Evolutionary conservation across 495 filamentous ascomycete species (phyloP), one percentile per base, ranked within the genome.

Genomic region (Penicilliopsis zonata): DNA sequence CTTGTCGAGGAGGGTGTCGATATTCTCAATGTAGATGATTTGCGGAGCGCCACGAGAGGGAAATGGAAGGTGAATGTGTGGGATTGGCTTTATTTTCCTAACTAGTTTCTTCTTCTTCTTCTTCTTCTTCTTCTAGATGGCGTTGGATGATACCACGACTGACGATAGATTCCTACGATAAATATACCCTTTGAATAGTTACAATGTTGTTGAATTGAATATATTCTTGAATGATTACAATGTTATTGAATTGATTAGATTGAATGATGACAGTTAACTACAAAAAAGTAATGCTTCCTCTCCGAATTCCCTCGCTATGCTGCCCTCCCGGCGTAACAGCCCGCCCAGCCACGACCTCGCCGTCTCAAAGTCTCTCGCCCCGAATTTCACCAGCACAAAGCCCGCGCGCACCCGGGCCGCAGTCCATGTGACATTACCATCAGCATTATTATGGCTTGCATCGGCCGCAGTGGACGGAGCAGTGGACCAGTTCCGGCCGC

Each of bases 371-470:
- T 69, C 68, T 38, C 47, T 53, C 1, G 76, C 77, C 3, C 69
- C 70, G 49, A 95, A 90, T 59, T 95, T 98, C 15, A 95, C 78
- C 13, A 95, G 65, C 6, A 87, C 76, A 42, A 84, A 93, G 1
- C 84, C 85, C 6, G 56, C 61, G 5, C 87, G 69, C 17, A 93
- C 74, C 20, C 67, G 69, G 14, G 86, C 80, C 10, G 83, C 86
- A 13, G 86, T 94, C 85, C 87, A 98, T 0, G 92, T 64, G 5
- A 88, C 49, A 31, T 68, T 65, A 33, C 72, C 63, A 13, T 55
- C 50, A 38, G 59, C 63, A 53, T 80, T 81, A 43, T 14, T 40
- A 43, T 18, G 48, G 47, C n/a, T 46, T 28, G 52, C n/a, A 6
- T 30, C 51, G n/a, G 44, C 44, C 9, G 46, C 52, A 2, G 49